These are phyloP conservation scores for Grosmannia penicillata DNA, from an alignment of 2,329 filamentous ascomycete genomes.

Conservation along the genomic window DNA sequence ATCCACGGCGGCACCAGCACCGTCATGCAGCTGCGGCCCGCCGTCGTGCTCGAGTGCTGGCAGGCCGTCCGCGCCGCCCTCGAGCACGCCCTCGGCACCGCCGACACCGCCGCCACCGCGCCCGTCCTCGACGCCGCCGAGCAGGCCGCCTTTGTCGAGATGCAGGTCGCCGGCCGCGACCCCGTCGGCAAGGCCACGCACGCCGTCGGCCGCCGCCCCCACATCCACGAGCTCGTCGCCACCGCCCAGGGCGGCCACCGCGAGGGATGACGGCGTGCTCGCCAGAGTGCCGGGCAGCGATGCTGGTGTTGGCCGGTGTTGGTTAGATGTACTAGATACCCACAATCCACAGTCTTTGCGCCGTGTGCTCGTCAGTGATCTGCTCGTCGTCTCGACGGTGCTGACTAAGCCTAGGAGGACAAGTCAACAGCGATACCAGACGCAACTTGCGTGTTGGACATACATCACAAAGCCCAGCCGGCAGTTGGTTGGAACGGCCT, in stretches of 20 bases:
- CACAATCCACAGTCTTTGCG: too few relatives aligned
- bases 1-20: slow-evolving; percentile 25
- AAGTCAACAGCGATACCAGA: too few relatives aligned
- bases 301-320: neutral
- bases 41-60: slow-evolving; percentile 27
- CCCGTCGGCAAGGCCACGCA: slow-evolving; percentile 24
- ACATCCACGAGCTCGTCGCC: slow-evolving; percentile 24
- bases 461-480: too few relatives aligned
- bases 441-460: too few relatives aligned
- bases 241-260: slow-evolving; percentile 6
- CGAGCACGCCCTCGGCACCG: slow-evolving; percentile 1
- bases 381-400: too few relatives aligned
- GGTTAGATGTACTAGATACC: neutral
- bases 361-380: too few relatives aligned
- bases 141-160: neutral
- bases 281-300: too few relatives aligned
- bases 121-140: slow-evolving; percentile 5
- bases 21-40: slow-evolving; percentile 9
- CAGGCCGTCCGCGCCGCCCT: slow-evolving; percentile 13
- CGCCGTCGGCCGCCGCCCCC: slow-evolving; percentile 27
- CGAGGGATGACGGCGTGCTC: too few relatives aligned
- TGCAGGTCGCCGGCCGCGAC: slow-evolving; percentile 1
- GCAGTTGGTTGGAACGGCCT: too few relatives aligned
- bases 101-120: slow-evolving; percentile 3
- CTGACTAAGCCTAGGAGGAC: too few relatives aligned